phyloP scores from a whole-genome alignment of 495 filamentous ascomycete species.

The Aspergillus mulundensis region DNA sequence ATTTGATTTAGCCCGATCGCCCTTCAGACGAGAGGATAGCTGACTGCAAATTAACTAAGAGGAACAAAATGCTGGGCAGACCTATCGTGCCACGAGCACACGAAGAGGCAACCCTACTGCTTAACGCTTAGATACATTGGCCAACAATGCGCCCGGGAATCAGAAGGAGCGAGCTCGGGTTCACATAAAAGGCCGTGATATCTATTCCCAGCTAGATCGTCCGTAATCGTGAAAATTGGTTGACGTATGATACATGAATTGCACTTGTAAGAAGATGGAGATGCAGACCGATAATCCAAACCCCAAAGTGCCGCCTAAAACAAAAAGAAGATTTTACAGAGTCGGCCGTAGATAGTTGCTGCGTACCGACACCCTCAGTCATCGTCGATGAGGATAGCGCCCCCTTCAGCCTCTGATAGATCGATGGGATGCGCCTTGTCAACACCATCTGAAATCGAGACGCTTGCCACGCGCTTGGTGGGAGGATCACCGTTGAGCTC shows the following conservation, averaged over 20 bases:
- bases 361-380: slow-evolving; percentile 29
- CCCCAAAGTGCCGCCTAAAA: background rate
- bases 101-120: background rate
- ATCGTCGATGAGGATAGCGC: slow-evolving; percentile 76
- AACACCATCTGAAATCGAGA: slow-evolving; percentile 21
- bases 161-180: too few relatives aligned
- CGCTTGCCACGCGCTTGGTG: slow-evolving; percentile 41
- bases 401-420: slow-evolving; percentile 55
- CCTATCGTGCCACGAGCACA: background rate
- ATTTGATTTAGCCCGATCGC: slow-evolving; percentile 29
- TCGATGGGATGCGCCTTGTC: slow-evolving; percentile 42
- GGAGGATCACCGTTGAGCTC: slow-evolving; percentile 35
- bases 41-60: background rate
- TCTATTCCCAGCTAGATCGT: slow-evolving; percentile 1
- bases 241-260: slow-evolving; percentile 11
- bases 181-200: background rate
- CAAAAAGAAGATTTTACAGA: background rate
- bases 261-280: background rate
- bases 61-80: background rate
- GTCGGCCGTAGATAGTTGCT: background rate
- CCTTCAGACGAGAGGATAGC: too few relatives aligned
- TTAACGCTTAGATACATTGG: too few relatives aligned
- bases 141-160: too few relatives aligned
- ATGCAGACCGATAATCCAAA: background rate
- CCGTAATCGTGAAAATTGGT: background rate